Base-by-base conservation (phyloP, 78 protist species). In the Dictyostelium firmibasis region DNA sequence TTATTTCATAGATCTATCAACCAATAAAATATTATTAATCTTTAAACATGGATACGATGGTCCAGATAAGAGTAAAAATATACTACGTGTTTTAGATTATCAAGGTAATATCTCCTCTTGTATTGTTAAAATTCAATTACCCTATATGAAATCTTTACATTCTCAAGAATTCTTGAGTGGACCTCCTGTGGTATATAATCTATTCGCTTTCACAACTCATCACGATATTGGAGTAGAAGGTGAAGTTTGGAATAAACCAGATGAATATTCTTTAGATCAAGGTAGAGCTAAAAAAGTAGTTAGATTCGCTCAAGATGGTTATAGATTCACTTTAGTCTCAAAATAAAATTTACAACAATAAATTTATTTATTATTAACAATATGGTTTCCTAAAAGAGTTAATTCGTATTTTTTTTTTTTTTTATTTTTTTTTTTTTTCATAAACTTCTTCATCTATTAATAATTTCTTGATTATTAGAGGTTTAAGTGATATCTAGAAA, bases 21-120 rank as follows among this genome's bases (percentile, higher is more conserved):
- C 38, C 4, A 50, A 50, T 50, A 25, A 25, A 27, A 81, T 81
- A 7, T 13, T 81, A 14, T 81, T 81, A 27, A 25, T 57, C 35
- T 81, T 81, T 13, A 81, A 50, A 81, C 85, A 81, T 81, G 85
- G 85, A 2, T 23, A 23, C 18, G 85, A 81, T 41, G 47, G 47
- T 50, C 27, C 31, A 0, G 47, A 81, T 36, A 81, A 81, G 29
- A 14, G n/a, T 20, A 81, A 53, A 53, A 81, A 81, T 50, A 50
- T 81, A 47, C 11, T 81, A 11, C 50, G 85, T n/a, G 70, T 81
- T 13, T 81, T 81, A 31, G 85, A 81, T 50, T 57, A 81, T 31
- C 74, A 81, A 29, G 85, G 85, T 81, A 81, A 53, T 36, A 81
- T 81, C n/a, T 81, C 85, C n/a, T 81, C 85, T 25, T 81, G 85